These are phyloP conservation scores for Pseudogymnoascus pannorum DNA, from an alignment of 2,329 filamentous ascomycete genomes.

Conservation along the genomic window DNA sequence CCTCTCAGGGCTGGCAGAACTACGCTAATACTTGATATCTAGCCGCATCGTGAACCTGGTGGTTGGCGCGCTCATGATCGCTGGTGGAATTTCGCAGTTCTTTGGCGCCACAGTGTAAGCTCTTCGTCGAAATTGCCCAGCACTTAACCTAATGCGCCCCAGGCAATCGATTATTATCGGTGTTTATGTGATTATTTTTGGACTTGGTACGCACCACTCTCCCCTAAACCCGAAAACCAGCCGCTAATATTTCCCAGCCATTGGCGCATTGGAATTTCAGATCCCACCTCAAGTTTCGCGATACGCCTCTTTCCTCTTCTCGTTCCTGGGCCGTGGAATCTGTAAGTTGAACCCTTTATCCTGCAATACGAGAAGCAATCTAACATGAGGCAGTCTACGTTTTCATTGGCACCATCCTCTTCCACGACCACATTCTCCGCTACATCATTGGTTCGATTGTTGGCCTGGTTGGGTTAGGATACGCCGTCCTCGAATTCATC, in stretches of 20 bases:
- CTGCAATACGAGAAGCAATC: constrained; percentile 6
- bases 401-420: constrained; percentile 81
- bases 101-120: constrained; percentile 38
- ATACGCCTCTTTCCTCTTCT: constrained; percentile 97
- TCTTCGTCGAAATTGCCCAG: neutral
- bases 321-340: constrained; percentile 87
- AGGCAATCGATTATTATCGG: constrained; percentile 72
- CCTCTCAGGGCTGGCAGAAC: constrained; percentile 10
- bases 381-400: constrained; percentile 67
- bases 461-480: constrained; percentile 69
- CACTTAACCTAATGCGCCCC: constrained; percentile 13
- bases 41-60: constrained; percentile 94
- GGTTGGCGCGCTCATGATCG: constrained; percentile 77
- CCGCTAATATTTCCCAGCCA: neutral
- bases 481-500: constrained; percentile 68
- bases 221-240: neutral
- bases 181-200: constrained; percentile 84
- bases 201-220: constrained; percentile 54
- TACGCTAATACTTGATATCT: constrained; percentile 27
- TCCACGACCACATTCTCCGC: constrained; percentile 59
- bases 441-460: constrained; percentile 73
- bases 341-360: constrained; percentile 53
- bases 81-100: constrained; percentile 73
- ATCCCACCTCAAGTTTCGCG: constrained; percentile 86
- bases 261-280: constrained; percentile 63